These are phyloP conservation scores for Mortierella claussenii DNA, from an alignment of 192 early-diverging fungal species.

Conservation along the genomic window DNA sequence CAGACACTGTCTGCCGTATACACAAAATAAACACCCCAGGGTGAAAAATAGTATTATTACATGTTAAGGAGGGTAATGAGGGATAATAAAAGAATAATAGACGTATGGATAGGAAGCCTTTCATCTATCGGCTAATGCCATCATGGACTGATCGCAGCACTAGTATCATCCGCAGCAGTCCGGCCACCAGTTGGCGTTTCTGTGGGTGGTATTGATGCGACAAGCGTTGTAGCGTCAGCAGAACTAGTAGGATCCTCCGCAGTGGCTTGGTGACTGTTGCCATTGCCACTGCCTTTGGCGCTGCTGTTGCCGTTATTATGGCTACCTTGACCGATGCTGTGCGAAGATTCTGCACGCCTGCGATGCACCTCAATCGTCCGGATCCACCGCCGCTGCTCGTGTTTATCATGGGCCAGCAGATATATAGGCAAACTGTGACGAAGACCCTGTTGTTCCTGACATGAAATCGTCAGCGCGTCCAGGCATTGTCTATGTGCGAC, in stretches of 20 bases:
- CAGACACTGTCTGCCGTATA: no score
- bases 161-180: neutral
- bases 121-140: neutral
- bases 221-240: neutral
- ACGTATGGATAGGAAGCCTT: no score
- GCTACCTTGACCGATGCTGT: neutral
- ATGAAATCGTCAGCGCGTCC: slow-evolving; percentile 42
- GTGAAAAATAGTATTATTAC: no score
- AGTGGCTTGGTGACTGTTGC: neutral
- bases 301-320: slow-evolving; percentile 1
- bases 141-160: neutral
- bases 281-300: neutral
- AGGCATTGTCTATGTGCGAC: slow-evolving; percentile 53
- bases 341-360: slow-evolving; percentile 18
- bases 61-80: no score
- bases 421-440: slow-evolving; percentile 49
- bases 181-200: neutral
- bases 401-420: slow-evolving; percentile 49
- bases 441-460: slow-evolving; percentile 53
- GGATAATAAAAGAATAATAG: no score
- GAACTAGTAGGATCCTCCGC: neutral
- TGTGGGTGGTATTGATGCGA: neutral
- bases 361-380: slow-evolving; percentile 50
- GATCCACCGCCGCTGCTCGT: slow-evolving; percentile 52
- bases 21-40: no score